Base-by-base conservation (phyloP, 306 rosid genomes). In the Macrotyloma uniflorum region DNA sequence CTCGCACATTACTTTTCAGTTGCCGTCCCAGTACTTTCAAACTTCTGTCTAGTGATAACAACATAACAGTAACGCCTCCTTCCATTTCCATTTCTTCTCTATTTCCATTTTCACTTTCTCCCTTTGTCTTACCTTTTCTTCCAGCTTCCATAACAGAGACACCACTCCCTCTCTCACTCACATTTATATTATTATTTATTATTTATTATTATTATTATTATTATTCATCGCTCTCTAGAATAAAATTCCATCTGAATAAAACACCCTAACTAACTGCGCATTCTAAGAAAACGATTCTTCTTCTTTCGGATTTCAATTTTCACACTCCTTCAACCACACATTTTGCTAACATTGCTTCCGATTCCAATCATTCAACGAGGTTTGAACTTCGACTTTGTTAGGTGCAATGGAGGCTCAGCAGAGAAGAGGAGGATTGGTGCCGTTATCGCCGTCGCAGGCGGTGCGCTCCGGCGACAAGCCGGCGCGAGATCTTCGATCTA, bases 401-500 rank as follows among this genome's bases (percentile, higher is more conserved):
- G 19, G 5, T 3, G 74, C 55, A 67, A 94, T 94, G 98, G 98
- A 93, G 35, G 83, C 83, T 36, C 93, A 88, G 82, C 94, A 81
- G 86, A 87, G 90, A 85, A 88, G 94, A 83, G 97, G 91, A 84
- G 98, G 96, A 73, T 65, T 93, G 87, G 94, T 96, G 57, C 79
- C 94, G 10, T 47, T 96, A 6, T 96, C 99, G 20, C 99, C 99
- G 14, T 85, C 99, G 28, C 98, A 93, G 80, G 90, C 98, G 4
- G 98, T 96, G n/a, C 86, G 98, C 67, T 96, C 99, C 4, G 89
- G 83, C 23, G 99, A 96, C 36, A 96, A 90, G 89, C 24, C 83
- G 22, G 81, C 19, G 54, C 88, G 98, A 87, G 99, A 96, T 90
- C 94, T 93, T 81, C 97, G 98, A 93, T 93, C 98, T 82, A 93